phyloP scores from a whole-genome alignment of 2,329 filamentous ascomycete genomes.

The Fusarium subglutinans region DNA sequence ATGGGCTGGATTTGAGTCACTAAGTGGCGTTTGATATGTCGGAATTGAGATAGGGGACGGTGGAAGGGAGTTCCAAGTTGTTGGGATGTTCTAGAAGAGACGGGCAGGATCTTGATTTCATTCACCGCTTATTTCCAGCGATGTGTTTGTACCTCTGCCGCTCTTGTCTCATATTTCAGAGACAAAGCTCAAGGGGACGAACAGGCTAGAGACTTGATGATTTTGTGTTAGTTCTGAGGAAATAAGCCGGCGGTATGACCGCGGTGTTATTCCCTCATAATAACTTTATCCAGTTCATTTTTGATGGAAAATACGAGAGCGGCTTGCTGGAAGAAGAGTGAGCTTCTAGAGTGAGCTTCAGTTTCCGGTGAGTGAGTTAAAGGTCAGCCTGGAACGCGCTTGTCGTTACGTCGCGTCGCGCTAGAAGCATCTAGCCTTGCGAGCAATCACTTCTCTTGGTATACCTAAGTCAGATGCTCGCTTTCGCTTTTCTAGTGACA shows the following conservation, averaged over 20 bases:
- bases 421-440: neutral
- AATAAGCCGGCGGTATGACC: fast-evolving
- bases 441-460: neutral
- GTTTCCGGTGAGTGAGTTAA: neutral
- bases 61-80: neutral
- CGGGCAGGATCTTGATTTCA: fast-evolving
- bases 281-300: too few species aligned
- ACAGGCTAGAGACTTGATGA: neutral
- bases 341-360: too few species aligned
- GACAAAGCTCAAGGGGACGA: neutral
- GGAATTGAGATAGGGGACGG: neutral
- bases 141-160: neutral
- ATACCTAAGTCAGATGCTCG: neutral
- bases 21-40: neutral
- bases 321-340: too few species aligned
- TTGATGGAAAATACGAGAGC: too few species aligned
- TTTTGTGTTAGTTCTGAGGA: neutral
- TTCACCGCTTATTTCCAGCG: neutral
- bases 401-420: neutral
- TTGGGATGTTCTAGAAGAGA: neutral
- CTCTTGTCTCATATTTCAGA: neutral
- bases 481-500: neutral
- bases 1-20: neutral
- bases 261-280: fast-evolving
- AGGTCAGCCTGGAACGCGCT: neutral